Evolutionary conservation across 768 basidiomycete species (phyloP).

Genomic region (Fomitopsis pulvina): DNA sequence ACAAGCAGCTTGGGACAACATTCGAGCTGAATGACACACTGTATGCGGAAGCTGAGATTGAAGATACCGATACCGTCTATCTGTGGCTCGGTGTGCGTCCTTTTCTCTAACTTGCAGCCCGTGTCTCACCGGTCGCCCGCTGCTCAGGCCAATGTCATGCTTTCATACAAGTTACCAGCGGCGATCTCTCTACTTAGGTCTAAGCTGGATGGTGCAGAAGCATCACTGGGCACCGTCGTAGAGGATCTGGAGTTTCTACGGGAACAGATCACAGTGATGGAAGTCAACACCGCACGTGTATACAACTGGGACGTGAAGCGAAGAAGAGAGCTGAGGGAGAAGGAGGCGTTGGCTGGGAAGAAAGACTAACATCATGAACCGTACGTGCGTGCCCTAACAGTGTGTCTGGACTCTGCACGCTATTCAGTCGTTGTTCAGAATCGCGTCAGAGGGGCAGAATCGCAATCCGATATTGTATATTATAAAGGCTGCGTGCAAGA

Average conservation of each 20-base stretch:
- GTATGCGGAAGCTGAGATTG: conserved; percentile 84
- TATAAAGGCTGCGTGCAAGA: no score
- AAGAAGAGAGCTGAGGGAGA: conserved; percentile 51
- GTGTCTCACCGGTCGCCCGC: neutral
- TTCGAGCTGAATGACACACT: conserved; percentile 97
- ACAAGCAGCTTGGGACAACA: conserved; percentile 66
- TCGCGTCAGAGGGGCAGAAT: no score
- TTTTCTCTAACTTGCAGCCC: neutral
- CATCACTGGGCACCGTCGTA: conserved; percentile 55
- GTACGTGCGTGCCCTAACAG: neutral
- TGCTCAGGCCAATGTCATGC: conserved; percentile 90
- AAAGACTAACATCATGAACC: neutral
- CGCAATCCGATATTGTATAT: no score
- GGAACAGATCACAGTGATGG: conserved; percentile 96
- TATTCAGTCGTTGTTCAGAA: no score
- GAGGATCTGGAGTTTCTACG: conserved; percentile 91
- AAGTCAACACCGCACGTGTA: conserved; percentile 88
- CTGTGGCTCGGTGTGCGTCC: conserved; percentile 89
- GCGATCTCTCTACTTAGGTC: conserved; percentile 69
- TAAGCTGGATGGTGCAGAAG: conserved; percentile 70
- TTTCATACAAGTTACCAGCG: conserved; percentile 80
- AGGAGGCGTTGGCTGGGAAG: conserved; percentile 24
- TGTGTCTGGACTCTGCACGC: no score
- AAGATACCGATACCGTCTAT: conserved; percentile 84
- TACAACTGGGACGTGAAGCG: conserved; percentile 96